Percentiles rank a stretch among this genome's conserved stretches.
Conservation (phyloP, 768 basidiomycete genomes). For the Xerocomus potaroensis region DNA sequence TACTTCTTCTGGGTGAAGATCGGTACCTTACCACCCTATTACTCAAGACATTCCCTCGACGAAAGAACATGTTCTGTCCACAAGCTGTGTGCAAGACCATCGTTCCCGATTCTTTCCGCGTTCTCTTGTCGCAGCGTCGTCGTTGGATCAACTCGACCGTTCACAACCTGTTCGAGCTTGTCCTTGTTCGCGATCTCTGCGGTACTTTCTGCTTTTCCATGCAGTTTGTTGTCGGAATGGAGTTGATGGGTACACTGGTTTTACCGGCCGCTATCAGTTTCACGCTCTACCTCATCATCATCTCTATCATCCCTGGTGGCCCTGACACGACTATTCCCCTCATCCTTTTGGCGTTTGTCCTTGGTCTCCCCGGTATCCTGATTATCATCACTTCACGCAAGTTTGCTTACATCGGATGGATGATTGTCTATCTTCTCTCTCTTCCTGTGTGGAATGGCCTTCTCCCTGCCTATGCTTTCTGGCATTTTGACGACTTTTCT, state of each 20-base stretch:
- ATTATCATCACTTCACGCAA: slow-evolving; percentile 97
- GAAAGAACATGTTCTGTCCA: slow-evolving; percentile 98
- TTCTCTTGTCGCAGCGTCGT: slow-evolving; percentile 92
- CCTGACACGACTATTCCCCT: slow-evolving; percentile 84
- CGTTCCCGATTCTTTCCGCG: slow-evolving; percentile 93
- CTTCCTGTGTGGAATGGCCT: slow-evolving; percentile 97
- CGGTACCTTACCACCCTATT: slow-evolving; percentile 96
- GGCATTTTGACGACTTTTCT: slow-evolving; percentile 98
- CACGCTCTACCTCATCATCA: slow-evolving; percentile 89
- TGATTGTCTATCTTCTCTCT: slow-evolving; percentile 89
- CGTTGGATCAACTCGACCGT: slow-evolving; percentile 99
- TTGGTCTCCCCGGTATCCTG: slow-evolving; percentile 92
- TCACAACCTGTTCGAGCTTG: slow-evolving; percentile 93
- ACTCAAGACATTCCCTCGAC: slow-evolving; percentile 98
- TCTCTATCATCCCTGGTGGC: slow-evolving; percentile 78
- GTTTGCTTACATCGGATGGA: slow-evolving; percentile 94
- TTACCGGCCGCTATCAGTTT: slow-evolving; percentile 97
- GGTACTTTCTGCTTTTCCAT: slow-evolving; percentile 99
- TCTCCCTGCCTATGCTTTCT: slow-evolving; percentile 93
- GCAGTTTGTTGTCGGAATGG: slow-evolving; percentile 99
- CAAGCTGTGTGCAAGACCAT: slow-evolving; percentile 99
- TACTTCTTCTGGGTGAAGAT: slow-evolving; percentile 97
- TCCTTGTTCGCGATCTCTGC: slow-evolving; percentile 95
- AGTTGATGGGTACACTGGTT: slow-evolving; percentile 92
- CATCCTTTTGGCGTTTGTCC: slow-evolving; percentile 86